Percentiles rank a stretch among this genome's conserved stretches.
Conservation (phyloP, 1,284 basidiomycete genomes). For the Earliella scabrosa region DNA sequence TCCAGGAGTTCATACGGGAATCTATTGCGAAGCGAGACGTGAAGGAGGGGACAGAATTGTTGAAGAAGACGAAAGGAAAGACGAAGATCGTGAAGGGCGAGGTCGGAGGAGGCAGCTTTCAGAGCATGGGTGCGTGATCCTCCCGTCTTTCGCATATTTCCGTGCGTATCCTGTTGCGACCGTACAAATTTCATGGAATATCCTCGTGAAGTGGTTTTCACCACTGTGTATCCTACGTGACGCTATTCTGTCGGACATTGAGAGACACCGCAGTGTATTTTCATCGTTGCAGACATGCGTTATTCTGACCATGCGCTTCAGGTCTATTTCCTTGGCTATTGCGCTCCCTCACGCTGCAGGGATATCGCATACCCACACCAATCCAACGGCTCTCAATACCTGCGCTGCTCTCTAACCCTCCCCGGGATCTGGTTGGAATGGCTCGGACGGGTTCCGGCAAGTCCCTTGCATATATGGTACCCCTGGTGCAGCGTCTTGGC, state of each 20-base stretch:
- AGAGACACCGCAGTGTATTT: no score
- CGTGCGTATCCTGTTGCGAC: no score
- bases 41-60: slow-evolving; percentile 68
- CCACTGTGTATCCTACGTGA: no score
- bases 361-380: slow-evolving; percentile 94
- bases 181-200: no score
- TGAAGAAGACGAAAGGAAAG: slow-evolving; percentile 76
- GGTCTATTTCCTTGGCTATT: slow-evolving; percentile 86
- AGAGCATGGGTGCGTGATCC: slow-evolving; percentile 77
- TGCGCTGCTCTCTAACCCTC: slow-evolving; percentile 81
- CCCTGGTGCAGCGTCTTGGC: slow-evolving; percentile 87
- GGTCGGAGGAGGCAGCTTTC: slow-evolving; percentile 84
- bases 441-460: slow-evolving; percentile 98
- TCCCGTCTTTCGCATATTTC: neutral
- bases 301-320: slow-evolving; percentile 31
- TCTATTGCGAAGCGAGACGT: slow-evolving; percentile 70
- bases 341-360: slow-evolving; percentile 88
- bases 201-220: no score
- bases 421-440: slow-evolving; percentile 97
- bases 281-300: no score
- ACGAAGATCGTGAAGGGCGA: slow-evolving; percentile 69
- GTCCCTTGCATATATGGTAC: slow-evolving; percentile 95
- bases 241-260: no score
- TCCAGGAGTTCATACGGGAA: slow-evolving; percentile 62
- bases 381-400: slow-evolving; percentile 95